These are phyloP conservation scores for Magnaporthiopsis rhizophila DNA, from an alignment of 2,329 filamentous ascomycete species.

Conservation along the genomic window DNA sequence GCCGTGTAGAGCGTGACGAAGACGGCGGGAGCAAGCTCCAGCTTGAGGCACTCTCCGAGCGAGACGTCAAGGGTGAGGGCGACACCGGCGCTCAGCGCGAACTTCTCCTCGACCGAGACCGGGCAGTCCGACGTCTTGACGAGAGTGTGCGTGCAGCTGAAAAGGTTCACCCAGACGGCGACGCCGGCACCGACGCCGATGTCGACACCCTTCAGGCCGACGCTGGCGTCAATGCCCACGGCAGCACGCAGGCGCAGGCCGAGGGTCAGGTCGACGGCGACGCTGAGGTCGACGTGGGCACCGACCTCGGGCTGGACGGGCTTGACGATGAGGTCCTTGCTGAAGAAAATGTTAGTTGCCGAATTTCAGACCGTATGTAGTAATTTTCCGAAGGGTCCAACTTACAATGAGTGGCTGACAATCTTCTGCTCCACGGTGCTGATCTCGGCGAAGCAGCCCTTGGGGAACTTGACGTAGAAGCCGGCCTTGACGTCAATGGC, in stretches of 20 bases:
- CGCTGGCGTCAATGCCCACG: conserved; percentile 16
- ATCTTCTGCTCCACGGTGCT: conserved; percentile 18
- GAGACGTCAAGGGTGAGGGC: conserved; percentile 18
- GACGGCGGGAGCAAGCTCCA: conserved; percentile 19
- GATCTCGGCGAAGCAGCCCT: conserved; percentile 19
- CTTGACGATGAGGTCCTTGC: conserved; percentile 16
- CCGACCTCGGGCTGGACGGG: conserved; percentile 17
- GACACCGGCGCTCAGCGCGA: conserved; percentile 18
- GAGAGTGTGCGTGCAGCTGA: conserved; percentile 22
- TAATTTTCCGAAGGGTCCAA: too few relatives aligned
- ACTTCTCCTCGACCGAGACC: conserved; percentile 15
- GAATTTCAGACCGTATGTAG: too few relatives aligned
- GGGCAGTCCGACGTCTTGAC: conserved; percentile 11
- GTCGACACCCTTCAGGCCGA: conserved; percentile 18
- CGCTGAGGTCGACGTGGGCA: conserved; percentile 16
- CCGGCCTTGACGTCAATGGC: conserved; percentile 18
- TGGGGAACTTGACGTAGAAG: conserved; percentile 20
- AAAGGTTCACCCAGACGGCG: conserved; percentile 22
- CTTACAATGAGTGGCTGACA: conserved; percentile 14
- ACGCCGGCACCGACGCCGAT: conserved; percentile 19
- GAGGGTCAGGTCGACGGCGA: conserved; percentile 17
- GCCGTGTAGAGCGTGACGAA: conserved; percentile 19
- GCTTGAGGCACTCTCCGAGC: conserved; percentile 14
- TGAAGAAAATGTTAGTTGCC: not conserved
- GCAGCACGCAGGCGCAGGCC: conserved; percentile 21